Evolutionary conservation across 306 rosid genomes (phyloP).

Genomic region (Cucurbita argyrosperma): DNA sequence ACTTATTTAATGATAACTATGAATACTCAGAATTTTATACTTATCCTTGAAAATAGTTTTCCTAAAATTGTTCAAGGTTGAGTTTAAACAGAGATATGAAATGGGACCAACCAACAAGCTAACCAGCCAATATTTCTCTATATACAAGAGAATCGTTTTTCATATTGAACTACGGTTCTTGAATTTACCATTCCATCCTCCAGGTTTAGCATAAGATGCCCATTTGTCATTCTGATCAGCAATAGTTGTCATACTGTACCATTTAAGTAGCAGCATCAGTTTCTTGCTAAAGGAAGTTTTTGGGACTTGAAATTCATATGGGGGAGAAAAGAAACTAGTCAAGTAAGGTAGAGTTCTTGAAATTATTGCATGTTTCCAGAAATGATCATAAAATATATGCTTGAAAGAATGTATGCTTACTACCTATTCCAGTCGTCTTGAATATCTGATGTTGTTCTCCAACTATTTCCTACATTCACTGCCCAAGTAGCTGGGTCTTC

Average conservation of each 20-base stretch:
- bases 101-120: not conserved
- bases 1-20: not conserved
- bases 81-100: not conserved
- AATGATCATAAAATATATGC: not conserved
- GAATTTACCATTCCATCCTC: conserved; percentile 72
- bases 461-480: conserved; percentile 46
- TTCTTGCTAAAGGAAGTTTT: not conserved
- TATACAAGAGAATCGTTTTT: not conserved
- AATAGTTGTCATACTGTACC: conserved; percentile 34
- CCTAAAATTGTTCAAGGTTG: not conserved
- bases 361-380: not conserved
- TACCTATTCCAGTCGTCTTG: conserved; percentile 54
- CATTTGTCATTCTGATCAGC: conserved; percentile 61
- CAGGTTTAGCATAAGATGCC: conserved; percentile 73
- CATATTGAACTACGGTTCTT: not conserved
- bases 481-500: conserved; percentile 71
- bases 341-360: not conserved
- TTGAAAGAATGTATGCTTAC: not conserved
- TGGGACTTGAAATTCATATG: not conserved
- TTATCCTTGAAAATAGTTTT: not conserved
- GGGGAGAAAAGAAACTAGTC: not conserved
- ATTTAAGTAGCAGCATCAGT: not conserved
- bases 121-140: not conserved
- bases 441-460: conserved; percentile 81
- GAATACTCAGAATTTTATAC: not conserved